Percentiles rank a stretch among this genome's conserved stretches.
These are phyloP conservation scores for Geotrichum macrosporum DNA, from an alignment of 1,139 yeast species.

Conservation along the genomic window DNA sequence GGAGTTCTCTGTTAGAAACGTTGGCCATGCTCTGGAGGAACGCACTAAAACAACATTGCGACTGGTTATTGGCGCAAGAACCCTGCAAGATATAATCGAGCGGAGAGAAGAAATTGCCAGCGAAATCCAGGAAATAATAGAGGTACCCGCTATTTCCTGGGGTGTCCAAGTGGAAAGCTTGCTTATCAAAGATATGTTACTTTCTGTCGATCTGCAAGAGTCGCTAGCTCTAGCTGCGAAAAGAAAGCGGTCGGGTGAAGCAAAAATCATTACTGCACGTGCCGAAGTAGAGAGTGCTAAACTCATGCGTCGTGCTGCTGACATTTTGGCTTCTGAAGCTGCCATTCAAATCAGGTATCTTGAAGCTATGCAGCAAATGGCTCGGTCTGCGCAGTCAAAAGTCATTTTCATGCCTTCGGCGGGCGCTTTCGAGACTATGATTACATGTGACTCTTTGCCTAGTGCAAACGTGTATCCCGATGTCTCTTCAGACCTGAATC, in stretches of 20 bases:
- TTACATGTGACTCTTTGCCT: no score
- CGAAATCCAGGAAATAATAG: conserved; percentile 57
- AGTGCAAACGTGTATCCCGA: no score
- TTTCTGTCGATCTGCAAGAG: conserved; percentile 55
- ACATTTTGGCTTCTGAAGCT: conserved; percentile 67
- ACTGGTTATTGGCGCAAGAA: conserved; percentile 66
- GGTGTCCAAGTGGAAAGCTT: conserved; percentile 69
- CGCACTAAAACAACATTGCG: conserved; percentile 72
- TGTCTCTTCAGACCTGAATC: no score
- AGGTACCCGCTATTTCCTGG: conserved; percentile 65
- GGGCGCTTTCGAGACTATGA: conserved; percentile 39
- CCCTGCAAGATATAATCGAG: conserved; percentile 69
- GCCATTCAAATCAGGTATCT: conserved; percentile 78
- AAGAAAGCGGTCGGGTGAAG: conserved; percentile 72
- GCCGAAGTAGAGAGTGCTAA: conserved; percentile 77
- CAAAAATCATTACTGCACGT: conserved; percentile 69
- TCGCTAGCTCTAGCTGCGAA: conserved; percentile 73
- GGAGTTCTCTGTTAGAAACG: conserved; percentile 53
- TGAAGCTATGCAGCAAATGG: conserved; percentile 78
- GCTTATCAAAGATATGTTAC: conserved; percentile 60
- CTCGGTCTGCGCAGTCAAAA: conserved; percentile 55
- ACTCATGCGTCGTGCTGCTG: conserved; percentile 76
- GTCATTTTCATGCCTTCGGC: conserved; percentile 70
- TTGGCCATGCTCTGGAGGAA: conserved; percentile 58
- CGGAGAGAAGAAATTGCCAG: conserved; percentile 70